These are phyloP conservation scores for Chlorella variabilis DNA, from an alignment of 163 green algal genomes.

Conservation along the genomic window DNA sequence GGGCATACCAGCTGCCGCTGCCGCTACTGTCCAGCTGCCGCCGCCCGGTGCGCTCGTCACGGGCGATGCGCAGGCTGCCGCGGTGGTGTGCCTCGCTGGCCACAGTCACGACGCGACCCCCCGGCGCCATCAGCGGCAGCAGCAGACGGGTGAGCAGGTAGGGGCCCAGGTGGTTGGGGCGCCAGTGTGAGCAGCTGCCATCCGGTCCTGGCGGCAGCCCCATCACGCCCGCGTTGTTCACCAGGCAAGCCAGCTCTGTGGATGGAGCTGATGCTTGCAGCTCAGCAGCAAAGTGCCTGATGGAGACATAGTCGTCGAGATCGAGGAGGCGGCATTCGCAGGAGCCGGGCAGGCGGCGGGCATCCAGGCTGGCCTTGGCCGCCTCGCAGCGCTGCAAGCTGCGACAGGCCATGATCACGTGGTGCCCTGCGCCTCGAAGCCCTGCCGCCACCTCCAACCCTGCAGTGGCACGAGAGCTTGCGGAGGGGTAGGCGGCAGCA, in stretches of 20 bases:
- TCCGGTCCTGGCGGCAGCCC: conserved; percentile 23
- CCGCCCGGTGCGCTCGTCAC: background rate
- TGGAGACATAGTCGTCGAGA: conserved; percentile 43
- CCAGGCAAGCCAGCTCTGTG: conserved; percentile 49
- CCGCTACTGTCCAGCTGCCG: conserved; percentile 17
- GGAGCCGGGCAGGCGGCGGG: conserved; percentile 13
- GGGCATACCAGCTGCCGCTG: conserved; percentile 41
- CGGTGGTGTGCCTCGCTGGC: conserved; percentile 61
- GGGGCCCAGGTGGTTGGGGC: conserved; percentile 64
- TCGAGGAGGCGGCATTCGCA: conserved; percentile 51
- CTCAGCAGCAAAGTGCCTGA: conserved; percentile 49
- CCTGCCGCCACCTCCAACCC: conserved; percentile 56
- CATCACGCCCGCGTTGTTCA: conserved; percentile 75
- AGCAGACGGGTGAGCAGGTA: conserved; percentile 70
- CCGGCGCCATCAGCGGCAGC: conserved; percentile 44
- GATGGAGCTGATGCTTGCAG: conserved; percentile 2
- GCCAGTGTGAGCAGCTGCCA: conserved; percentile 50
- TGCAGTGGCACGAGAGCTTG: conserved; percentile 15
- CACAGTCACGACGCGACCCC: conserved; percentile 63
- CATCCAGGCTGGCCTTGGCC: conserved; percentile 28
- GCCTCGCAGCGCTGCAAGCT: conserved; percentile 11
- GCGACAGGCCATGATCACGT: conserved; percentile 65
- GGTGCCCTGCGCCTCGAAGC: conserved; percentile 46
- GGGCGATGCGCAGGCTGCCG: conserved; percentile 42
- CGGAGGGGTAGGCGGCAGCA: background rate